Percentiles rank a stretch among this genome's conserved stretches.
phyloP scores from a whole-genome alignment of 257 asterid genomes.

The Petunia axillaris region DNA sequence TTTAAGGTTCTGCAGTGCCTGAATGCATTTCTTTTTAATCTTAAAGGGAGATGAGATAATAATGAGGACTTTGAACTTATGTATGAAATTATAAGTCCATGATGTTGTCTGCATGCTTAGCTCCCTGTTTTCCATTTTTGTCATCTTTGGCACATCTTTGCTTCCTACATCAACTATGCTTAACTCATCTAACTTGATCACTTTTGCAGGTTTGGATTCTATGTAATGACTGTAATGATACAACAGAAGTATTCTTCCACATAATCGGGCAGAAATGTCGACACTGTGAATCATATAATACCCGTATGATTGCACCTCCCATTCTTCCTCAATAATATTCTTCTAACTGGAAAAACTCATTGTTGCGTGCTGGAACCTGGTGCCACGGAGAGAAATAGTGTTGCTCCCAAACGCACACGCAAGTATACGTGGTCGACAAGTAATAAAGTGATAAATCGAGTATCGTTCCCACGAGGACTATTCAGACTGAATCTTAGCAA shows the following conservation, averaged over 20 bases:
- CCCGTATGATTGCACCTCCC: constrained; percentile 82
- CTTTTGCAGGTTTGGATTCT: constrained; percentile 81
- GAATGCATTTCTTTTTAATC: neutral
- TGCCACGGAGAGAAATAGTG: neutral
- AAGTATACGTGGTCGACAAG: too few species aligned
- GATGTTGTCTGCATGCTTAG: neutral
- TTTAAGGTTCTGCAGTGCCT: neutral
- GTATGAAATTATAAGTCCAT: neutral
- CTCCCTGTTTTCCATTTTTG: neutral
- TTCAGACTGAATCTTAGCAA: too few species aligned
- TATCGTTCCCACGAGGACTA: too few species aligned
- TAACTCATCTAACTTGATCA: neutral
- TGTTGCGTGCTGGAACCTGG: neutral
- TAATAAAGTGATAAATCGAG: too few species aligned
- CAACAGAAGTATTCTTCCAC: constrained; percentile 91
- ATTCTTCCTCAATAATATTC: constrained; percentile 66
- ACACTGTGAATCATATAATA: constrained; percentile 88
- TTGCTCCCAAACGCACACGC: too few species aligned
- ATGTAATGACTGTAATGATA: constrained; percentile 94
- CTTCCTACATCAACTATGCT: neutral
- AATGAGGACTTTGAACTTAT: neutral
- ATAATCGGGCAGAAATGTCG: constrained; percentile 91
- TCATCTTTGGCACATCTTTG: constrained; percentile 6
- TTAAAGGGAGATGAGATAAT: neutral
- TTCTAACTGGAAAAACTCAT: neutral